phyloP scores from a whole-genome alignment of 2,329 filamentous ascomycete genomes.

The Grosmannia serpens region DNA sequence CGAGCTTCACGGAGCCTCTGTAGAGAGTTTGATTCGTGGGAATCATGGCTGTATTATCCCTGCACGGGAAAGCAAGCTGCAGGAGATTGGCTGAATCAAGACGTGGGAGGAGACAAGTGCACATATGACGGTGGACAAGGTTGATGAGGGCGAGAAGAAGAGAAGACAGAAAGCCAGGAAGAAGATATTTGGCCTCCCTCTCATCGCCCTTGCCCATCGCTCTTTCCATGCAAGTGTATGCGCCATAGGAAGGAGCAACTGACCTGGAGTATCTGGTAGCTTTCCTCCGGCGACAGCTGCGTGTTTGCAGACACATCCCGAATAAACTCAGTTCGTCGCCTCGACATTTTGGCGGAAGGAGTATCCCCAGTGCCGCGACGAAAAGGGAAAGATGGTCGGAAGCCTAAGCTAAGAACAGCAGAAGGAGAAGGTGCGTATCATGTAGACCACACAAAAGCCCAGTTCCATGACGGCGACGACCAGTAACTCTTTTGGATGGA shows the following conservation, averaged over 20 bases:
- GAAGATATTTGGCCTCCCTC: not conserved
- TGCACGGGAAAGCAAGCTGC: not conserved
- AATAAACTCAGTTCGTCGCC: constrained; percentile 29
- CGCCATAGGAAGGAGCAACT: constrained; percentile 9
- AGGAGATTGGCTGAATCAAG: no score
- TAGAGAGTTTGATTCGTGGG: not conserved
- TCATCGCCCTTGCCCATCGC: not conserved
- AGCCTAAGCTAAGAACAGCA: not conserved
- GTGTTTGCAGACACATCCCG: constrained; percentile 33
- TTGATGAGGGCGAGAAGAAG: not conserved
- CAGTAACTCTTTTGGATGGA: not conserved
- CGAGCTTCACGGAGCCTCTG: not conserved
- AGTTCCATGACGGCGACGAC: constrained; percentile 5
- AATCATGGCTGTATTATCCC: not conserved
- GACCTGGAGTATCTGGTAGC: constrained; percentile 34
- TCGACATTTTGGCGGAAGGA: constrained; percentile 18
- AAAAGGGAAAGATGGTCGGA: not conserved
- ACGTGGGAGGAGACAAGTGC: not conserved
- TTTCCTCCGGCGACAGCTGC: constrained; percentile 27
- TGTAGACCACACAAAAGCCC: constrained; percentile 2
- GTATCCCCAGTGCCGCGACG: not conserved
- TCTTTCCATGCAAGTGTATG: not conserved
- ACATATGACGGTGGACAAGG: not conserved
- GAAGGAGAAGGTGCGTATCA: constrained; percentile 5
- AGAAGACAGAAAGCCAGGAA: not conserved